Evolutionary conservation across 2,329 filamentous ascomycete species (phyloP).

Genomic region (Microascus cirrosus): DNA sequence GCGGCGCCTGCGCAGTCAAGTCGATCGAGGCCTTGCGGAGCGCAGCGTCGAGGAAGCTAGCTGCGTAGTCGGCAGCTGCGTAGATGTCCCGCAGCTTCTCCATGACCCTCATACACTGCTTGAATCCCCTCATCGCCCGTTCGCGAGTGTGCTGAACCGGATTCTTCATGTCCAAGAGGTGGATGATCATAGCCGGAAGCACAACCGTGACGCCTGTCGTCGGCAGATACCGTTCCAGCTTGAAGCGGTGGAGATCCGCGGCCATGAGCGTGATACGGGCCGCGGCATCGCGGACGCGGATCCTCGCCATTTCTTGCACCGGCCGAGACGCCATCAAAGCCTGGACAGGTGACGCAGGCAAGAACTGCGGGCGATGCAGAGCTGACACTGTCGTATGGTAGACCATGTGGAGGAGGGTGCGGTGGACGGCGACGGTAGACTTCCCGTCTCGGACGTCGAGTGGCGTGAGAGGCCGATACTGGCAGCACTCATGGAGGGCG

Average conservation of each 20-base stretch:
- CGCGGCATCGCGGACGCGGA: constrained; percentile 74
- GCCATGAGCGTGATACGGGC: constrained; percentile 78
- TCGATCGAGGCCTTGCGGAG: constrained; percentile 79
- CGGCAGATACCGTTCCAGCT: constrained; percentile 69
- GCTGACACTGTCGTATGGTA: constrained; percentile 88
- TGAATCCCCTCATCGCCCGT: constrained; percentile 68
- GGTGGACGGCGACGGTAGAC: constrained; percentile 55
- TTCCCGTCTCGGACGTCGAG: constrained; percentile 49
- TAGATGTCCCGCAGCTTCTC: constrained; percentile 81
- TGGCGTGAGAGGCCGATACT: constrained; percentile 47
- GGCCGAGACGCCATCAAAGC: constrained; percentile 47
- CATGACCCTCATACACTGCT: constrained; percentile 87
- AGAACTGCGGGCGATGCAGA: constrained; percentile 80
- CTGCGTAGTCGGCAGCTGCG: constrained; percentile 90
- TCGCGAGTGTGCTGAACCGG: constrained; percentile 60
- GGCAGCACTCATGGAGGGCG: constrained; percentile 59
- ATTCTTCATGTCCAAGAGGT: constrained; percentile 85
- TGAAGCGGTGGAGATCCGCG: constrained; percentile 59
- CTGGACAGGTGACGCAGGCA: constrained; percentile 56
- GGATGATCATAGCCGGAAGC: constrained; percentile 86
- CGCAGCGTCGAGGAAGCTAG: constrained; percentile 84
- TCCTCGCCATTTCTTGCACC: constrained; percentile 70
- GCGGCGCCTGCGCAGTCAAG: constrained; percentile 30
- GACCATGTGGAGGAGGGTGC: constrained; percentile 84
- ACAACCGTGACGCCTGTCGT: constrained; percentile 87